Base-by-base conservation (phyloP, 345 rosid genomes). In the Geranium brycei region DNA sequence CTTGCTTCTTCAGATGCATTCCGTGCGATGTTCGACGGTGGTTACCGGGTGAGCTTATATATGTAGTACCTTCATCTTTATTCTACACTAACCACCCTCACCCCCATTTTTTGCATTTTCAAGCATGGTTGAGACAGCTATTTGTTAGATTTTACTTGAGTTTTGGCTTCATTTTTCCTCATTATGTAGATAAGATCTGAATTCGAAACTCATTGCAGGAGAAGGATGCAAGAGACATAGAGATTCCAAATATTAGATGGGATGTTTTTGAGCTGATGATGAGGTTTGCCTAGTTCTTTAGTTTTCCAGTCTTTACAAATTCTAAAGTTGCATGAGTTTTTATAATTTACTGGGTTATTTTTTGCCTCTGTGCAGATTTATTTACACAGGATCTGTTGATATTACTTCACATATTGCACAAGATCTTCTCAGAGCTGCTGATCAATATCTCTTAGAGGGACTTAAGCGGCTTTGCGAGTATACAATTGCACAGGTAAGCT, bases 1-100 rank as follows among this genome's bases (percentile, higher is more conserved):
- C 92, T 93, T 69, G 99, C 97, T 80, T 93, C 99, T 67, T 93
- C 99, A 65, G 99, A 93, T 75, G 95, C 99, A 73, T 93, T 93
- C 70, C 96, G 96, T 68, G 99, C 99, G 67, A 90, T 93, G 99
- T 93, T 93, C 72, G 99, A 93, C 70, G 97, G 99, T 73, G 96
- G 97, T 72, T 93, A 90, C 72, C 82, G 96, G 83, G 99, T 90
- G 75, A 85, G 95, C 76, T 13, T 17, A 17, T 51, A 19, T 71
- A 65, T 70, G 57, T 19, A 58, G 19, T 61, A 38, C 68, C 63
- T 16, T 66, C 41, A 30, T 32, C 13, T 16, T 16, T 4, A 19
- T 28, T 55, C 59, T 13, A 0, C 1, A 38, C 12, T 38, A 38
- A 59, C 57, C 32, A 31, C 57, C 28, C 47, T 51, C 19, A 15